Conservation (phyloP, 2,329 filamentous ascomycete genomes). For the Penicillium corylophilum region DNA sequence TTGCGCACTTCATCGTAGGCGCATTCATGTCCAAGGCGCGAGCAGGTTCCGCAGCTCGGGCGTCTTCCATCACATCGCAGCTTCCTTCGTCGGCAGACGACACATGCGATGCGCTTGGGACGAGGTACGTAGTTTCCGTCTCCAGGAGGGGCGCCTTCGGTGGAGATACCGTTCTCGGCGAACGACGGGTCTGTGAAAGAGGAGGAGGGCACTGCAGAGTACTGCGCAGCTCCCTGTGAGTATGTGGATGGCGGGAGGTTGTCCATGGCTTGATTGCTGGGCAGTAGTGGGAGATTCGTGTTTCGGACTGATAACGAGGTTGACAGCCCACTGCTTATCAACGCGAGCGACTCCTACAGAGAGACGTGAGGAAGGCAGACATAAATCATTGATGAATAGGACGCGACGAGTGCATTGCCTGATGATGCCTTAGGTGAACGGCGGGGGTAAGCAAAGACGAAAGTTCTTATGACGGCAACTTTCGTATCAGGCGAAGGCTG, state of each 20-base stretch:
- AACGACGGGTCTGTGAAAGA: constrained; percentile 16
- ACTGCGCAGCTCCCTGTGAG: constrained; percentile 23
- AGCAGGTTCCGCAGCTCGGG: constrained; percentile 85
- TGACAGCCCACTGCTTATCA: constrained; percentile 11
- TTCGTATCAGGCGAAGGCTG: constrained; percentile 12
- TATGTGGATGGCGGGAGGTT: constrained; percentile 16
- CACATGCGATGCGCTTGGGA: constrained; percentile 91
- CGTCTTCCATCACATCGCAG: constrained; percentile 82
- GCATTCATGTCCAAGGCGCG: constrained; percentile 80
- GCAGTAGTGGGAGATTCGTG: constrained; percentile 3
- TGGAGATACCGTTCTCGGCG: constrained; percentile 23
- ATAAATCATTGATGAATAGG: constrained; percentile 4
- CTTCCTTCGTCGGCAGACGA: constrained; percentile 90
- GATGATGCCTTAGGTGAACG: not conserved
- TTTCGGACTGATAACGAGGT: constrained; percentile 13
- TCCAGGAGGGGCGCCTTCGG: constrained; percentile 43
- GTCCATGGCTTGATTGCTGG: constrained; percentile 18
- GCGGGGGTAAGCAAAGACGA: constrained; percentile 9
- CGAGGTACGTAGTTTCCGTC: constrained; percentile 64
- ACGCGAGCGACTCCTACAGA: constrained; percentile 1
- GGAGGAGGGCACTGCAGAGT: constrained; percentile 23
- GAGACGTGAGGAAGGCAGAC: not conserved
- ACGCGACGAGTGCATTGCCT: constrained; percentile 6
- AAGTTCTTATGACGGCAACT: constrained; percentile 13
- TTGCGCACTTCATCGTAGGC: constrained; percentile 88